Evolutionary conservation across 2,329 filamentous ascomycete genomes (phyloP), one percentile per base, ranked within the genome.

Genomic region (Xylaria multiplex): DNA sequence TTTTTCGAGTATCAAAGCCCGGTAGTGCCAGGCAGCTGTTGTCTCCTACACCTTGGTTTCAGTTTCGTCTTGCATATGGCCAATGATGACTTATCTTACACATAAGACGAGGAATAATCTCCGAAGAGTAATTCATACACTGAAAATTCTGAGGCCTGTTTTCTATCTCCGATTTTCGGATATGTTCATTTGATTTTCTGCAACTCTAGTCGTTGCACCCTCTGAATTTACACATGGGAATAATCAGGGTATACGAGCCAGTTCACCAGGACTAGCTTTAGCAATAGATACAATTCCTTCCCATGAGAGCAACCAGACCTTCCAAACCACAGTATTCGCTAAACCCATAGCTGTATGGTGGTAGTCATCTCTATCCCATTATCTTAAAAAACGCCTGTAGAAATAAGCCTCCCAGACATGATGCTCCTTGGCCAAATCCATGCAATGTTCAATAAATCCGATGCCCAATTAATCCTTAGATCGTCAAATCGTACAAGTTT

Each of bases 141-240:
- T 76, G 75, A 76, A 76, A 76, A 76, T 76, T 74, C 75, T 76
- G 75, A 76, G 74, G 75, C 74, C 72, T 66, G 65, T 59, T 49
- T 53, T 32, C 9, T 45, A 40, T 55, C 1, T 24, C 45, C 5
- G 16, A 42, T 22, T 42, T 13, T 13, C 27, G 8, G 35, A 46
- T 22, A 37, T 54, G 13, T 27, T 27, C 27, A 27, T 27, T 27
- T 27, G 27, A 27, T 30, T 56, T 56, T 45, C 9, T 11, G 16
- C 32, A 46, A 43, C 22, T 19, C 13, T 7, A 2, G 30, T n/a
- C 3, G 37, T 24, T 30, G 37, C 24, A 13, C n/a, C 37, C 4
- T 8, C 4, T 14, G 7, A 46, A 35, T 58, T 7, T 56, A 6
- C 32, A n/a, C 6, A 19, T 32, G 11, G 6, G 27, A 27, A 43